Percentiles rank a stretch among this genome's conserved stretches.
phyloP scores from a whole-genome alignment of 768 basidiomycete species.

The Tulasnella sp. region DNA sequence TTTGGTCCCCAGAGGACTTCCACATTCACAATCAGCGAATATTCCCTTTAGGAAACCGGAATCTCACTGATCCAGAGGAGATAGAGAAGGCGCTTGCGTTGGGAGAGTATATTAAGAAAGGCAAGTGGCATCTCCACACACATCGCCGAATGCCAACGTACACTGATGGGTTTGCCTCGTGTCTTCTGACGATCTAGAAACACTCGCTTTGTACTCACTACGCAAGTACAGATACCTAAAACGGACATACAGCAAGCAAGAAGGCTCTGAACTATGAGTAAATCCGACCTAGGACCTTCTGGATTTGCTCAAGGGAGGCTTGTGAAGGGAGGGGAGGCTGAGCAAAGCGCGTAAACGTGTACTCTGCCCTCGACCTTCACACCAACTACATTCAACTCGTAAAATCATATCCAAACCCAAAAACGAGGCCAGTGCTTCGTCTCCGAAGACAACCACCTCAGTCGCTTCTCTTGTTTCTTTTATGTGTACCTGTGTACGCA shows the following conservation, averaged over 20 bases:
- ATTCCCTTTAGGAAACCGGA: conserved; percentile 49
- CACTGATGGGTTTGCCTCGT: background rate
- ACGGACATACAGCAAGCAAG: conserved; percentile 46
- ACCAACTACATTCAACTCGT: background rate
- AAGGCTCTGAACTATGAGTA: background rate
- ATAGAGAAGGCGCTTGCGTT: conserved; percentile 68
- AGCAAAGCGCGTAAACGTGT: background rate
- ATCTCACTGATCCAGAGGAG: conserved; percentile 56
- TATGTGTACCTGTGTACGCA: background rate
- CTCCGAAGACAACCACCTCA: too few species aligned
- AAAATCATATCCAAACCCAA: background rate
- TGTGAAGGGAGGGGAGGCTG: background rate
- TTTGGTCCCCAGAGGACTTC: background rate
- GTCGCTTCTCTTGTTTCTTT: background rate
- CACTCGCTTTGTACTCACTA: conserved; percentile 70
- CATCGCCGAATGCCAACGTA: background rate
- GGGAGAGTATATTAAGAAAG: conserved; percentile 80
- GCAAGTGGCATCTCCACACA: conserved; percentile 34
- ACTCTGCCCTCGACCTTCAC: background rate
- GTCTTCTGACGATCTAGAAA: conserved; percentile 43
- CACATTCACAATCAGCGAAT: background rate
- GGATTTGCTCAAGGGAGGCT: background rate
- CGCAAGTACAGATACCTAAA: conserved; percentile 77
- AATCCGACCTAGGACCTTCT: background rate
- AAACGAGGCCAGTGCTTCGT: background rate